phyloP scores from a whole-genome alignment of 805 yeast genomes.

The Nakazawaea molendinolei region DNA sequence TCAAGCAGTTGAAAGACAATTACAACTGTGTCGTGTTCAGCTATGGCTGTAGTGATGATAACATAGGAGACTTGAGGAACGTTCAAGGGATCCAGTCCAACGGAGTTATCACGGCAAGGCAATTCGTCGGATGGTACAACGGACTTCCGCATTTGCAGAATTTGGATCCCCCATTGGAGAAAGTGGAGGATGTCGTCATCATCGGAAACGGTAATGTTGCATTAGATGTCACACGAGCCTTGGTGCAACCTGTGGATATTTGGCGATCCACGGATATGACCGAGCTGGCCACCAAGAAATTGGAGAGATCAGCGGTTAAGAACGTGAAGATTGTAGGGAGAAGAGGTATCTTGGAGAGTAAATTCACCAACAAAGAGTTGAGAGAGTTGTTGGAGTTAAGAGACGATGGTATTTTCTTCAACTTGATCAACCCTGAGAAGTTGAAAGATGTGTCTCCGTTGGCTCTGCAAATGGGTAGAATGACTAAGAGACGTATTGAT shows the following conservation, averaged over 20 bases:
- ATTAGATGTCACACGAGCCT: conserved; percentile 77
- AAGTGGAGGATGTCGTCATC: conserved; percentile 61
- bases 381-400: conserved; percentile 70
- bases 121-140: conserved; percentile 95
- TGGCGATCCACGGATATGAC: conserved; percentile 74
- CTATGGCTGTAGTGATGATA: conserved; percentile 71
- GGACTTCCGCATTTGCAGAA: conserved; percentile 64
- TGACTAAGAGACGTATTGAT: conserved; percentile 58
- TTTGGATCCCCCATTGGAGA: conserved; percentile 50
- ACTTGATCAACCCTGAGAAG: conserved; percentile 36
- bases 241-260: conserved; percentile 51
- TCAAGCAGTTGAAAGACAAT: conserved; percentile 40
- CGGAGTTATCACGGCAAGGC: conserved; percentile 74
- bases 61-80: conserved; percentile 35
- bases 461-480: conserved; percentile 36
- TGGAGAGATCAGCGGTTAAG: conserved; percentile 48
- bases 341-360: conserved; percentile 78
- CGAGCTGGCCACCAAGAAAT: conserved; percentile 44
- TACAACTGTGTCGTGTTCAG: conserved; percentile 76
- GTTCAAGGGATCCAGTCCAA: conserved; percentile 55
- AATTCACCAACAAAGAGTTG: conserved; percentile 88
- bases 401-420: conserved; percentile 38
- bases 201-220: conserved; percentile 99
- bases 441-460: conserved; percentile 23
- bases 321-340: conserved; percentile 74